Evolutionary conservation across 805 yeast genomes (phyloP), one percentile per base, ranked within the genome.

Genomic region (Ogataea glucozyma): DNA sequence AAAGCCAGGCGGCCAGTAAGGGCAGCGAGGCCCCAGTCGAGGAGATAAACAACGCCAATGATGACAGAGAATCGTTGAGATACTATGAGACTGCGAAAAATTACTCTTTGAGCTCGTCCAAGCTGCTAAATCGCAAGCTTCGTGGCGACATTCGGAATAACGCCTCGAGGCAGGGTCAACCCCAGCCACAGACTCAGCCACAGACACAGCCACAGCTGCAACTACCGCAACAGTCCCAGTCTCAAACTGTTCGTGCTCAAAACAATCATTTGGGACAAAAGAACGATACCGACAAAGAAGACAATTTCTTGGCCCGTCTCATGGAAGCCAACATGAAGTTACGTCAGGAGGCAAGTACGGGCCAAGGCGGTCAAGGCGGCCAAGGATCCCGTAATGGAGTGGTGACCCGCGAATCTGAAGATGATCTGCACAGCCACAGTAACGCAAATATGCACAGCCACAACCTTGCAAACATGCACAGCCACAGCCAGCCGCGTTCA

Each of bases 71-170:
- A 23, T 51, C 55, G 10, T 33, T 44, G 21, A 38, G 49, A 17
- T 48, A 38, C 40, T 48, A 51, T 29, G 55, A 51, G 40, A 51
- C 55, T 4, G 49, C 52, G 29, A 51, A 51, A 26, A 48, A 44
- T 31, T 51, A 42, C 31, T 46, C 52, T 17, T 20, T 48, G 10
- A 26, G 40, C 35, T 51, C 55, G 16, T 40, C 49, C 21, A 46
- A 48, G 21, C 31, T 31, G 22, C 21, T 37, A 27, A 46, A 49
- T 31, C 47, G 57, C 20, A 48, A 49, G 33, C 31, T 53, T 10
- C 32, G 51, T 3, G 45, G 46, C 6, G 60, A 55, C 19, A 44
- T 53, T 46, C 41, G 40, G 40, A 35, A 22, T 19, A 33, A 42
- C 41, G 37, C 29, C 13, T 37, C 49, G 13, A 41, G 44, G 26